These are phyloP conservation scores for Sporothrix euskadiensis DNA, from an alignment of 2,329 filamentous ascomycete genomes.

Conservation along the genomic window DNA sequence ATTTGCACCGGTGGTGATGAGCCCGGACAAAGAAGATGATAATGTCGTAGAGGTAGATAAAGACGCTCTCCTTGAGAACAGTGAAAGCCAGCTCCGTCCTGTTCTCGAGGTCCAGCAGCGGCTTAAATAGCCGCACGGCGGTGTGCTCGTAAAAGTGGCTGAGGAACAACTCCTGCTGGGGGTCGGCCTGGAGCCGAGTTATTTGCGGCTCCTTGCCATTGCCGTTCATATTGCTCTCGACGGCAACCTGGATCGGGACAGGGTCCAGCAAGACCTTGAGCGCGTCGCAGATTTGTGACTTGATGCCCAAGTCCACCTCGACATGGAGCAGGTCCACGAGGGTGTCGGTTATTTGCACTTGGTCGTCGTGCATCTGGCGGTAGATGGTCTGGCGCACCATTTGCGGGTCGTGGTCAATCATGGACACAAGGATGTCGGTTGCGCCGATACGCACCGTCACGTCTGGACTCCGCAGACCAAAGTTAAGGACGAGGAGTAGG, in stretches of 20 bases:
- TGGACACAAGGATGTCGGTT: slow-evolving; percentile 87
- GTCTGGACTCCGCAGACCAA: slow-evolving; percentile 81
- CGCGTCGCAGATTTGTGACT: slow-evolving; percentile 91
- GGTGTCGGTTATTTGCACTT: slow-evolving; percentile 83
- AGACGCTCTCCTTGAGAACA: slow-evolving; percentile 85
- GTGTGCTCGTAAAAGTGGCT: slow-evolving; percentile 87
- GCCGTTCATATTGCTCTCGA: slow-evolving; percentile 39
- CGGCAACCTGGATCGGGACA: slow-evolving; percentile 53
- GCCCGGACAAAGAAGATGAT: slow-evolving; percentile 91
- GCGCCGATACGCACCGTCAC: slow-evolving; percentile 85
- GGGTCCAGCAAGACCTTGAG: slow-evolving; percentile 90
- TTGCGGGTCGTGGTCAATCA: slow-evolving; percentile 93
- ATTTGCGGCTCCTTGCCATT: slow-evolving; percentile 44
- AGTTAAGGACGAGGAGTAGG: slow-evolving; percentile 85
- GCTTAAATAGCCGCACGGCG: slow-evolving; percentile 80
- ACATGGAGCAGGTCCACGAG: slow-evolving; percentile 88
- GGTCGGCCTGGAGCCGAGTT: slow-evolving; percentile 51
- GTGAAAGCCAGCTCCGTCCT: slow-evolving; percentile 69
- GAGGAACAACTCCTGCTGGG: slow-evolving; percentile 82
- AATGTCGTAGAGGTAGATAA: slow-evolving; percentile 87
- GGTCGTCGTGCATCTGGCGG: slow-evolving; percentile 84
- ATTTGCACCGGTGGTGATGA: slow-evolving; percentile 82
- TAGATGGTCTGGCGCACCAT: slow-evolving; percentile 95
- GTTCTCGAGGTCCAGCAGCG: slow-evolving; percentile 76
- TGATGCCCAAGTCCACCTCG: slow-evolving; percentile 90